These are phyloP conservation scores for Entomortierella chlamydospora DNA, from an alignment of 192 early-diverging fungal genomes.

Conservation along the genomic window DNA sequence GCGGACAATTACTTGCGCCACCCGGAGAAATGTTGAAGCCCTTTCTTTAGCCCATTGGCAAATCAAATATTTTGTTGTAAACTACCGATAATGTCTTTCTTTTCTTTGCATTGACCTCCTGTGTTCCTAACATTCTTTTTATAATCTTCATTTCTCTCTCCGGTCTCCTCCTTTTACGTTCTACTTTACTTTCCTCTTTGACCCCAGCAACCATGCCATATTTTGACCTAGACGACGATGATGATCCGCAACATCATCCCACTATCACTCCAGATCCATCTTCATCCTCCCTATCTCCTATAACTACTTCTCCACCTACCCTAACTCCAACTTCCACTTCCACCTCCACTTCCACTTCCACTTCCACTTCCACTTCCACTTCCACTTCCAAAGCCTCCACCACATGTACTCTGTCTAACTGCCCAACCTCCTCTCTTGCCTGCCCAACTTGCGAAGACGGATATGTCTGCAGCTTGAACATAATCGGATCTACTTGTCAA, in stretches of 20 bases:
- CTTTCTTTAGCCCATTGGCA: too few species aligned
- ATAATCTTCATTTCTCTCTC: neutral
- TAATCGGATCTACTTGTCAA: slow-evolving; percentile 26
- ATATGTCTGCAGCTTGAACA: slow-evolving; percentile 24
- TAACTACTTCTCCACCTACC: neutral
- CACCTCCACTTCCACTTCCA: neutral
- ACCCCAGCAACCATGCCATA: neutral
- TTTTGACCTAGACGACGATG: neutral
- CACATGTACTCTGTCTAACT: slow-evolving; percentile 3
- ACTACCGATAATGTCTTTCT: too few species aligned
- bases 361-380: neutral
- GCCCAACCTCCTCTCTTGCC: slow-evolving; percentile 5
- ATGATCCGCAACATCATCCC: neutral
- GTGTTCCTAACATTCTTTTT: neutral
- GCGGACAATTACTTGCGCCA: too few species aligned
- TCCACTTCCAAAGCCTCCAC: neutral
- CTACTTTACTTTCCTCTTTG: neutral
- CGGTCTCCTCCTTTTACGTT: neutral
- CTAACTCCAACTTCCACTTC: neutral
- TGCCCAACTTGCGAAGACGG: slow-evolving; percentile 26
- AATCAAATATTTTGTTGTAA: too few species aligned
- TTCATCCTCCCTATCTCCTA: neutral
- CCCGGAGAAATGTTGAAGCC: too few species aligned
- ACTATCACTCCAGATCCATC: neutral
- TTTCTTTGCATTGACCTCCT: slow-evolving; percentile 1